Conservation (phyloP, 2,329 filamentous ascomycete species). For the Elsinoe fawcettii region DNA sequence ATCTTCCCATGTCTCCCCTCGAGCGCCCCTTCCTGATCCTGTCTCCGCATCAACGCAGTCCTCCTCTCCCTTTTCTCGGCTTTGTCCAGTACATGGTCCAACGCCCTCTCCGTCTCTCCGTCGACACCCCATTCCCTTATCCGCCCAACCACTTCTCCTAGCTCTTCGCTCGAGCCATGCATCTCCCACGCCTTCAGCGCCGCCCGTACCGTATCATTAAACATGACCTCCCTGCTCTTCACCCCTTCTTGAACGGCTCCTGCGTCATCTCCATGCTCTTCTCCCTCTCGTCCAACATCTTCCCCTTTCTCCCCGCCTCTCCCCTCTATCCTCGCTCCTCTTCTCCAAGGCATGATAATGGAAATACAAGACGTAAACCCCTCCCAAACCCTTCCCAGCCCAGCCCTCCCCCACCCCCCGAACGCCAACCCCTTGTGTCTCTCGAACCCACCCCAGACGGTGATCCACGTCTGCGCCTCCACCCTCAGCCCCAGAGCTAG, state of each 20-base stretch:
- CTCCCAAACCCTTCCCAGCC: neutral
- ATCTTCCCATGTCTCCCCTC: neutral
- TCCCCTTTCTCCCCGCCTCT: neutral
- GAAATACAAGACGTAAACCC: too few relatives aligned
- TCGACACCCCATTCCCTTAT: neutral
- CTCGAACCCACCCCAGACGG: neutral
- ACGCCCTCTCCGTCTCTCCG: neutral
- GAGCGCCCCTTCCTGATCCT: too few relatives aligned
- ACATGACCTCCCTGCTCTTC: neutral
- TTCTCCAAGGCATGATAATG: too few relatives aligned
- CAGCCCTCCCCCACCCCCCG: neutral
- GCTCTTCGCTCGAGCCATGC: neutral
- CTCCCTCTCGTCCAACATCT: neutral
- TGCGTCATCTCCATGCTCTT: too few relatives aligned
- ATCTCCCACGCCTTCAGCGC: neutral
- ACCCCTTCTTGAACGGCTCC: too few relatives aligned
- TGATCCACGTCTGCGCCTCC: neutral
- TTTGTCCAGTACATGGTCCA: neutral
- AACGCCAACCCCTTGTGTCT: neutral
- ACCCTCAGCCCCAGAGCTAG: conserved; percentile 31
- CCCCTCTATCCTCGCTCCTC: neutral
- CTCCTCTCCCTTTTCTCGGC: neutral
- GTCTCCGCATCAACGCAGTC: neutral
- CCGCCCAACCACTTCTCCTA: neutral
- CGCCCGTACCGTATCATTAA: neutral